Evolutionary conservation across 352 stramenopile genomes (phyloP), one percentile per base, ranked within the genome.

Genomic region (Sclerospora graminicola): DNA sequence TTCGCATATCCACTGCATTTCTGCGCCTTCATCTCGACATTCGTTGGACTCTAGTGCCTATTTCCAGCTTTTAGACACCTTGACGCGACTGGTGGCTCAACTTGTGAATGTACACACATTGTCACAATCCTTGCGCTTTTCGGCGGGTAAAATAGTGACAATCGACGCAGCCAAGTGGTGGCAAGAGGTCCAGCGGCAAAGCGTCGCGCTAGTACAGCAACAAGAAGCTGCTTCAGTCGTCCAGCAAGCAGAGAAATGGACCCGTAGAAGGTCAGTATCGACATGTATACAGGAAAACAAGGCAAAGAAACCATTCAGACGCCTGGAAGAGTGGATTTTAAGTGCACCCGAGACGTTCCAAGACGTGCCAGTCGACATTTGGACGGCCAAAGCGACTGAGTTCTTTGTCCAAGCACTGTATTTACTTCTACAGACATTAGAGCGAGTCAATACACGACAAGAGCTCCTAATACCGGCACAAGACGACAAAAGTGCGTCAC

Each of bases 151-250:
- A 27, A 38, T 45, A 36, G 43, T 75, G 16, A 31, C 31, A 10
- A 63, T 73, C 50, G 57, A 73, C 37, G 64, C 38, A 7, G 28
- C 24, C 10, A 59, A 57, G 45, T 79, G 67, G 67, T 79, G 67
- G 67, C 43, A 54, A 7, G 57, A 73, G 19, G 45, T 79, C 10
- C 53, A 76, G 47, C 45, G 36, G 11, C 45, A 58, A 20, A 69
- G 54, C 10, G 41, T 63, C 20, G 37, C 47, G 5, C 43, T 45
- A 13, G 45, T 50, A 6, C 44, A 54, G 30, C 42, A 20, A n/a
- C 52, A 41, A 11, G 16, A 37, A 24, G 28, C 30, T 23, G 16
- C 34, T 7, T 16, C 15, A 3, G 14, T 14, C 9, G n/a, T 19
- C n/a, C 28, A 34, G 45, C 28, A 32, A 4, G 13, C 8, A 32